Percentiles rank a stretch among this genome's conserved stretches.
phyloP scores from a whole-genome alignment of 1,139 yeast species.

The Hyphopichia pseudoburtonii region DNA sequence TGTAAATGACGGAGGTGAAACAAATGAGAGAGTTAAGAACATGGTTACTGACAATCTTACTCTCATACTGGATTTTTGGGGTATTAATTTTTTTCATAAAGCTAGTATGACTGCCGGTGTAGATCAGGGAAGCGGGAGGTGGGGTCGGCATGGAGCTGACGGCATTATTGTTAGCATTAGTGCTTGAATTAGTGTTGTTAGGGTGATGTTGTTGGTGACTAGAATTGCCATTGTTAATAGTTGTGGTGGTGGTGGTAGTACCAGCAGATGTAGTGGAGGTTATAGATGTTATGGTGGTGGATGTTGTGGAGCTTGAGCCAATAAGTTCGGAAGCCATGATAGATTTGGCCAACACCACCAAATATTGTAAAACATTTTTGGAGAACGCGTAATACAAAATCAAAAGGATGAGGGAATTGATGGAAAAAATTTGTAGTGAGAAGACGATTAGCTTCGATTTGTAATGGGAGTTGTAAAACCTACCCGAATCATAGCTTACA shows the following conservation, averaged over 20 bases:
- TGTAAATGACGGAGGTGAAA: slow-evolving; percentile 29
- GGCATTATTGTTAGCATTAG: slow-evolving; percentile 5
- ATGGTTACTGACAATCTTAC: slow-evolving; percentile 18
- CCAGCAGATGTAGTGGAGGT: slow-evolving; percentile 16
- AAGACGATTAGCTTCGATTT: slow-evolving; percentile 19
- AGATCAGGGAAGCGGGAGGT: too few relatives aligned
- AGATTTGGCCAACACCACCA: slow-evolving; percentile 48
- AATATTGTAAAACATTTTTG: slow-evolving; percentile 33
- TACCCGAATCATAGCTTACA: slow-evolving; percentile 10
- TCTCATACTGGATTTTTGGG: slow-evolving; percentile 16
- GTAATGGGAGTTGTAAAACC: slow-evolving; percentile 14
- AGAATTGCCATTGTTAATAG: slow-evolving; percentile 10
- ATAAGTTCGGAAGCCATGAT: slow-evolving; percentile 51
- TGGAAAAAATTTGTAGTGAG: slow-evolving; percentile 20
- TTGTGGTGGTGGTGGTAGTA: slow-evolving; percentile 13
- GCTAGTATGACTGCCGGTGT: too few relatives aligned
- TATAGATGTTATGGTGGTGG: slow-evolving; percentile 21
- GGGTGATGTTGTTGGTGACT: background rate
- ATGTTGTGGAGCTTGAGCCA: slow-evolving; percentile 30
- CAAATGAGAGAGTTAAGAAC: slow-evolving; percentile 29
- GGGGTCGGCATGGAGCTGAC: too few relatives aligned
- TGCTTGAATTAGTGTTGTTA: slow-evolving; percentile 9
- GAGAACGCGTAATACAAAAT: slow-evolving; percentile 32
- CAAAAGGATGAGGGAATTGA: slow-evolving; percentile 33
- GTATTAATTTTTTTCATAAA: background rate